Evolutionary conservation across 805 yeast species (phyloP), one percentile per base, ranked within the genome.

Genomic region (Candida verbasci): DNA sequence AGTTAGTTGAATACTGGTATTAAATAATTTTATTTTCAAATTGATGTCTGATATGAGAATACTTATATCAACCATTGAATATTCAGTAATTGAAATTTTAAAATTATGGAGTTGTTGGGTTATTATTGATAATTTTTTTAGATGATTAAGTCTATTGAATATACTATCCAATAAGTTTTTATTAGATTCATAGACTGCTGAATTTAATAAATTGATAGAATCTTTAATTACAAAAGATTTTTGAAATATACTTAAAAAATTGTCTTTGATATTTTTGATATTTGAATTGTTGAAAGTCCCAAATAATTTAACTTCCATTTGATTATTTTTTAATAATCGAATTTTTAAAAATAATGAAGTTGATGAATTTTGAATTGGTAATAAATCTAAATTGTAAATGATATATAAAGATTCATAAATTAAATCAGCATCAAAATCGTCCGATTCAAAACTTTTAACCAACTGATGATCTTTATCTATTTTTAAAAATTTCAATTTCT

Each of bases 401-500:
- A 50, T 45, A 17, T 56, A 45, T n/a, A 47, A 41, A 2, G 60
- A 49, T 37, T 57, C 55, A 39, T 56, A 54, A 8, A 43, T 31
- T 11, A 38, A 32, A 6, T 30, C 43, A 11, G 26, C 34, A 5
- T 36, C 34, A 8, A 23, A 28, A 3, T 33, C 24, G 4, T 23
- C 14, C 9, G 9, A 9, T 14, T 30, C 34, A 16, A 49, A 39
- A n/a, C 39, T 39, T 28, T 47, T 45, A 10, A 31, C 29, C 26
- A 52, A 38, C 3, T 68, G 40, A 31, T 17, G 38, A 12, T 53
- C 53, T 14, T 38, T 34, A 10, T 38, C 42, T 12, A 58, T 39
- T 16, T 59, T 51, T 23, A 68, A 52, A 36, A 66, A 60, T 25
- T 53, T 50, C 34, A 76, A 66, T 0, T 64, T 61, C 38, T 63